Evolutionary conservation across 2,329 filamentous ascomycete species (phyloP).

Genomic region (Fusarium sp.): DNA sequence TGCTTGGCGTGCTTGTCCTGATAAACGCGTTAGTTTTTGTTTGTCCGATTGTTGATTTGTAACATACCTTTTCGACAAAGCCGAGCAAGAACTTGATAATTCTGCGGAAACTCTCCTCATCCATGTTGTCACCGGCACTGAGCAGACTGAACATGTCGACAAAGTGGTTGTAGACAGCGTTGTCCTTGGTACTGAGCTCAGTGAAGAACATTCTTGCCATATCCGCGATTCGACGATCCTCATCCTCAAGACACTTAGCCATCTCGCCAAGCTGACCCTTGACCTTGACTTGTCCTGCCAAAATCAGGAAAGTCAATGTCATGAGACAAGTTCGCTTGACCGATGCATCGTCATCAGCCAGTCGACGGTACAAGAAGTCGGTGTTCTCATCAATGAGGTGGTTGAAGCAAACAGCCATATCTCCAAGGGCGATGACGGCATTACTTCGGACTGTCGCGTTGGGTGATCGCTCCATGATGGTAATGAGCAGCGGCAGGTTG

Average conservation of each 20-base stretch:
- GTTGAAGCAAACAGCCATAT: constrained; percentile 99
- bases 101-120: constrained; percentile 85
- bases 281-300: constrained; percentile 98
- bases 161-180: constrained; percentile 99
- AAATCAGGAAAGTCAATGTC: constrained; percentile 96
- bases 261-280: constrained; percentile 98
- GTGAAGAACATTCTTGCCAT: constrained; percentile 98
- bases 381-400: constrained; percentile 99
- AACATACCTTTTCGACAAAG: constrained; percentile 93
- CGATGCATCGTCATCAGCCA: constrained; percentile 87
- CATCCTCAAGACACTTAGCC: constrained; percentile 97
- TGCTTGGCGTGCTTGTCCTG: constrained; percentile 98
- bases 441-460: constrained; percentile 95
- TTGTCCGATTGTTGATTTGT: neutral
- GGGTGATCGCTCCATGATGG: constrained; percentile 93
- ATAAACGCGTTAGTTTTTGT: constrained; percentile 28
- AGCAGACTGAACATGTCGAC: constrained; percentile 98
- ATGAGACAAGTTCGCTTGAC: constrained; percentile 98
- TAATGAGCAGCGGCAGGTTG: constrained; percentile 93
- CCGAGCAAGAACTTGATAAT: constrained; percentile 94
- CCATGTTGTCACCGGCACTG: constrained; percentile 81
- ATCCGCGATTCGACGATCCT: constrained; percentile 93
- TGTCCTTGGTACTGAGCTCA: constrained; percentile 96
- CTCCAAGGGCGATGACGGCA: constrained; percentile 93
- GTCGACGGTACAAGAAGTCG: constrained; percentile 92